Evolutionary conservation across 176 grass and related monocot genomes (phyloP).

Genomic region (Sorghum bicolor): DNA sequence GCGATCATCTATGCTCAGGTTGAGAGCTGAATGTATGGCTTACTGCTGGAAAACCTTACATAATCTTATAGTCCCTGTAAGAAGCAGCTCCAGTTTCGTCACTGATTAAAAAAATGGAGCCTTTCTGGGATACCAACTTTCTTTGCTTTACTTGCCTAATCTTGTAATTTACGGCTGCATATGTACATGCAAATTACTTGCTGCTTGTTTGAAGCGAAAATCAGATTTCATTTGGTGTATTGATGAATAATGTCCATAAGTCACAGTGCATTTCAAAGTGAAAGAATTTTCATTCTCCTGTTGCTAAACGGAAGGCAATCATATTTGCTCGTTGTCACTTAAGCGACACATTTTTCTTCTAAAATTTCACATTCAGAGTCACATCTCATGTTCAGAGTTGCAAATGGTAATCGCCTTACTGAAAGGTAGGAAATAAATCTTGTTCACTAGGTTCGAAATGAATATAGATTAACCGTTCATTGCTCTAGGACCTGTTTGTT

Average conservation of each 20-base stretch:
- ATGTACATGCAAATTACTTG: slow-evolving; percentile 24
- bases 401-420: background rate
- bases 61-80: background rate
- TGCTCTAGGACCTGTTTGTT: no score
- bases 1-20: background rate
- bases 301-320: background rate
- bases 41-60: background rate
- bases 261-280: background rate
- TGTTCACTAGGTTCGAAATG: no score
- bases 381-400: background rate
- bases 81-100: background rate
- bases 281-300: background rate
- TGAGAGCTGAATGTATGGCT: slow-evolving; percentile 6
- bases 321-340: background rate
- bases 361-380: background rate
- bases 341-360: background rate
- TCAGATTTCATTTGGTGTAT: slow-evolving; percentile 1
- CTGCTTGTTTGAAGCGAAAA: slow-evolving; percentile 15
- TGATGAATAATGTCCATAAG: slow-evolving; percentile 7
- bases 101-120: background rate
- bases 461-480: no score
- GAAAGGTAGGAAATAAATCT: no score
- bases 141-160: background rate
- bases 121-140: background rate
- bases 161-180: slow-evolving; percentile 29